Evolutionary conservation across 192 early-diverging fungal genomes (phyloP), one percentile per base, ranked within the genome.

Genomic region (Lobosporangium transversale): DNA sequence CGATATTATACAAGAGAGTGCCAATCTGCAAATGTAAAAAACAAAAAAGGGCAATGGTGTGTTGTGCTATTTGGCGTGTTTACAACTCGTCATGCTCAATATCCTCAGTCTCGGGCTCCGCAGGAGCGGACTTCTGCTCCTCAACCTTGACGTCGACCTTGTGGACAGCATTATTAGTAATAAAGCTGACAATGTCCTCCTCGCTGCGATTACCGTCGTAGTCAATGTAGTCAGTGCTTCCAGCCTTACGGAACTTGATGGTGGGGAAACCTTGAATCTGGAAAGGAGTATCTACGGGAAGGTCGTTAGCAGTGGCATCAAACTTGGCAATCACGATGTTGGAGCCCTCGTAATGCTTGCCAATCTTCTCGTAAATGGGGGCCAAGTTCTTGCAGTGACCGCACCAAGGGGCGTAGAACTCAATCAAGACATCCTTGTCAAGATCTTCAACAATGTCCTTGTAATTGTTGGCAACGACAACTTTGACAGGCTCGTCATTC

Each of bases 231-330:
- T 91, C 88, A 2, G 70, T 62, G 20, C 66, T 57, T 23, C 88
- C 87, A 42, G 91, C 94, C 83, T 95, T 94, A 86, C 95, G 88
- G 62, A 97, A 83, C 79, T 93, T 93, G 57, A 99, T 87, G 51
- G 96, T 99, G 43, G 96, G 97, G 92, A 98, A 99, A 23, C 95
- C 97, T 68, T 92, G 67, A 67, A 98, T 66, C 52, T 87, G 75
- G 81, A 96, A 90, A 9, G 83, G 70, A 57, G 81, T 74, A 68
- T 66, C 62, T 9, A 87, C 64, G 18, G 97, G 96, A 48, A 98
- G 68, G 53, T 99, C 97, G 84, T 99, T 99, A 63, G 89, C 94
- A 44, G 94, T 95, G 62, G 88, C 94, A 78, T 99, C 96, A 88
- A 98, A 89, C 89, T 98, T 99, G 79, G 96, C 94, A 37, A 88